These are phyloP conservation scores for Emergomyces pasteurianus DNA, from an alignment of 2,329 filamentous ascomycete species.

Conservation along the genomic window DNA sequence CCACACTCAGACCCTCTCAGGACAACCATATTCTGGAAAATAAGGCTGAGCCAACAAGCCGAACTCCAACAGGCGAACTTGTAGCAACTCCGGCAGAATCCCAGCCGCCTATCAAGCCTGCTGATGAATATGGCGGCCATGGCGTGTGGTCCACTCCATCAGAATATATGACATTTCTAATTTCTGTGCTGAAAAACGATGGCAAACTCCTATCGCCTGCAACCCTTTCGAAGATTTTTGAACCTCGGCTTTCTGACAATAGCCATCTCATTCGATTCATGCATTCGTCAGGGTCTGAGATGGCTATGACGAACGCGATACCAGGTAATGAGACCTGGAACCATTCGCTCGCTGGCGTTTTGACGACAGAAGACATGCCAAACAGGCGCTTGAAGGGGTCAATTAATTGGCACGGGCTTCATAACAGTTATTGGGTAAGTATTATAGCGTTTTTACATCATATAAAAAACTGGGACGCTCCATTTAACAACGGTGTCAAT, in stretches of 20 bases:
- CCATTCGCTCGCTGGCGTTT: constrained; percentile 31
- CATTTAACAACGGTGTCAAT: not conserved
- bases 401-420: constrained; percentile 37
- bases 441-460: not conserved
- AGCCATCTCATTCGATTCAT: constrained; percentile 16
- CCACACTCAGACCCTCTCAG: not conserved
- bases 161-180: constrained; percentile 22
- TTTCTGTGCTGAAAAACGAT: constrained; percentile 20
- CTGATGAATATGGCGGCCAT: constrained; percentile 36
- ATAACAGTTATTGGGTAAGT: constrained; percentile 37
- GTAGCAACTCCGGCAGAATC: not conserved
- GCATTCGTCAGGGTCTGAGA: constrained; percentile 21
- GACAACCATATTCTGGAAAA: not conserved
- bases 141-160: constrained; percentile 27
- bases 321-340: constrained; percentile 22
- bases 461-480: not conserved
- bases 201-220: constrained; percentile 17
- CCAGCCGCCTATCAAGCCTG: constrained; percentile 3
- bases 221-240: constrained; percentile 20
- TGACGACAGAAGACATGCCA: constrained; percentile 31
- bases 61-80: not conserved
- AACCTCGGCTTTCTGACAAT: constrained; percentile 17
- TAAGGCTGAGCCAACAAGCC: not conserved
- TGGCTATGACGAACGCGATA: constrained; percentile 26
- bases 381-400: constrained; percentile 35